Percentiles rank a stretch among this genome's conserved stretches.
Evolutionary conservation across 257 asterid species (phyloP).

Genomic region (Nicotiana sylvestris): DNA sequence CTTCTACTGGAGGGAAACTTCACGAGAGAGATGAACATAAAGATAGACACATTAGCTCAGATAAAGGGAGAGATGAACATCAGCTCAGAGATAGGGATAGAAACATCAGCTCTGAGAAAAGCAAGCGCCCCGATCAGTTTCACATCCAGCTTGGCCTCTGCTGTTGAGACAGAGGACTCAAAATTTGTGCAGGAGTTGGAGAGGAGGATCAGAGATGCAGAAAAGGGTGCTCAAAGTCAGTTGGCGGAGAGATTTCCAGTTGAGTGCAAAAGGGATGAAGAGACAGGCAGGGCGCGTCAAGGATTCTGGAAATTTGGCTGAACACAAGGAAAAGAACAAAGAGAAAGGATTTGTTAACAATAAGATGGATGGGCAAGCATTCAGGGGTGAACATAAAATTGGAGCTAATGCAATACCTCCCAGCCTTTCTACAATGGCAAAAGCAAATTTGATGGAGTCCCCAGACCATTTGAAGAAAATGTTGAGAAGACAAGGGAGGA

Average conservation of each 20-base stretch:
- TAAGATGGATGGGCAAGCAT: constrained; percentile 31
- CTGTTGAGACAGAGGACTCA: constrained; percentile 37
- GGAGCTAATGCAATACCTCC: constrained; percentile 29
- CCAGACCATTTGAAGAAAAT: constrained; percentile 34
- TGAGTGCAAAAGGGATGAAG: constrained; percentile 30
- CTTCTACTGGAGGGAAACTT: constrained; percentile 31
- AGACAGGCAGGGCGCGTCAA: constrained; percentile 20
- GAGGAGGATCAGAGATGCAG: constrained; percentile 50
- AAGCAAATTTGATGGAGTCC: constrained; percentile 33
- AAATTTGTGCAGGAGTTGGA: constrained; percentile 55
- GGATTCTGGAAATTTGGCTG: constrained; percentile 27
- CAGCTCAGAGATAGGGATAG: constrained; percentile 1
- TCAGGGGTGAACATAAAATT: constrained; percentile 23
- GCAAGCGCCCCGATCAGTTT: constrained; percentile 21
- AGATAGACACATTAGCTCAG: constrained; percentile 17
- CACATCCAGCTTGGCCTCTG: constrained; percentile 41
- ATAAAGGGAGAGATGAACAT: constrained; percentile 24
- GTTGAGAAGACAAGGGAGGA: constrained; percentile 33
- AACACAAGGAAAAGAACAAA: constrained; percentile 35
- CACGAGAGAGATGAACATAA: constrained; percentile 29
- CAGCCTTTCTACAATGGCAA: constrained; percentile 16
- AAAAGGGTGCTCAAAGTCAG: constrained; percentile 28
- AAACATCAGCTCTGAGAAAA: constrained; percentile 26
- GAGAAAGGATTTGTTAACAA: constrained; percentile 34
- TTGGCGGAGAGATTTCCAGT: constrained; percentile 34